Evolutionary conservation across 495 filamentous ascomycete genomes (phyloP).

Genomic region (Penicillium arizonense): DNA sequence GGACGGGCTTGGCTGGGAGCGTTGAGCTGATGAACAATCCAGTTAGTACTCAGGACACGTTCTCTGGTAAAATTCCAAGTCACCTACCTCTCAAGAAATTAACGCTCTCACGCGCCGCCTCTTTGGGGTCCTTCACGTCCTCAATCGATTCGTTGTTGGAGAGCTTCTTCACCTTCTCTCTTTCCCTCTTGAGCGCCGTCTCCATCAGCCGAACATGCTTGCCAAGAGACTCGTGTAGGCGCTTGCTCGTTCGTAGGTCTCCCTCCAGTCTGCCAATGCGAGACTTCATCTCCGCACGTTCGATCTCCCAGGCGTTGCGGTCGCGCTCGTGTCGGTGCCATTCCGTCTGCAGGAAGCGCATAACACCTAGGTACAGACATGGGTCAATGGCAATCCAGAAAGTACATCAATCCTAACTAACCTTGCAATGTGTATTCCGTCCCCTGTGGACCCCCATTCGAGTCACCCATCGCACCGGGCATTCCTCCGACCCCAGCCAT

Average conservation of each 20-base stretch:
- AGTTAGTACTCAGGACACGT: not conserved
- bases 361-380: conserved; percentile 66
- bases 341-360: conserved; percentile 99
- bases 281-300: conserved; percentile 98
- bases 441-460: conserved; percentile 63
- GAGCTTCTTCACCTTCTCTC: conserved; percentile 48
- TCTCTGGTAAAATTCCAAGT: not conserved
- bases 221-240: conserved; percentile 79
- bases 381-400: conserved; percentile 6
- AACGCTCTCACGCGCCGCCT: conserved; percentile 41
- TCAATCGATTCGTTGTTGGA: conserved; percentile 49
- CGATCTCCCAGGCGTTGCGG: conserved; percentile 98
- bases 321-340: conserved; percentile 99
- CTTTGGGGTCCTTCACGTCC: conserved; percentile 41
- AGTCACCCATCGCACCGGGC: conserved; percentile 51
- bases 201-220: conserved; percentile 92
- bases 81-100: conserved; percentile 40
- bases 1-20: conserved; percentile 36
- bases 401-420: conserved; percentile 33
- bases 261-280: conserved; percentile 95
- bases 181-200: conserved; percentile 78
- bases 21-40: conserved; percentile 28
- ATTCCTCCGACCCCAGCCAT: conserved; percentile 66
- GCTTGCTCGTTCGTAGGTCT: conserved; percentile 78
- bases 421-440: conserved; percentile 99